These are phyloP conservation scores for Martensiomyces pterosporus DNA, from an alignment of 192 early-diverging fungal genomes.

Conservation along the genomic window DNA sequence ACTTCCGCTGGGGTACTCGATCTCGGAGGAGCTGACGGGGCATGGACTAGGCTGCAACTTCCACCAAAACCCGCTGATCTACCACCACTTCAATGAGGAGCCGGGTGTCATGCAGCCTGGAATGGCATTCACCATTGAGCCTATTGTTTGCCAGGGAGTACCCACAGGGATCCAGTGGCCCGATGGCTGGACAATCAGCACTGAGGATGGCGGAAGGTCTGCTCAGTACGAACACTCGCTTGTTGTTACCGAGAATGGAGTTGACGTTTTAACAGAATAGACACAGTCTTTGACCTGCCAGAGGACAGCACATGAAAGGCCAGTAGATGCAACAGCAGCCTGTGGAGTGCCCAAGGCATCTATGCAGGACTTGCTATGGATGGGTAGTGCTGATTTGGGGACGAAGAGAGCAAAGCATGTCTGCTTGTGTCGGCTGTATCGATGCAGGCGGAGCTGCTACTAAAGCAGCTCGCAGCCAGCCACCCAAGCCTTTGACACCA, in stretches of 20 bases:
- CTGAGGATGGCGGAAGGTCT: constrained; percentile 73
- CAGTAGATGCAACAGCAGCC: no score
- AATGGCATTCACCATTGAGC: constrained; percentile 90
- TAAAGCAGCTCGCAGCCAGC: no score
- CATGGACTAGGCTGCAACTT: constrained; percentile 85
- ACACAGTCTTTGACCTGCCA: no score
- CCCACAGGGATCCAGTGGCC: constrained; percentile 69
- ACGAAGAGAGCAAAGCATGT: no score
- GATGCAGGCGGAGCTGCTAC: no score
- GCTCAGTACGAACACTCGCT: constrained; percentile 89
- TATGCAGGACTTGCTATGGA: no score
- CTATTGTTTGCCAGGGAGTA: constrained; percentile 78
- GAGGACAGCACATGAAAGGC: no score
- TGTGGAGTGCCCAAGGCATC: no score
- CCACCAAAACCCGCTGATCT: constrained; percentile 77
- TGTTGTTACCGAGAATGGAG: constrained; percentile 59
- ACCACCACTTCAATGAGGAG: constrained; percentile 72
- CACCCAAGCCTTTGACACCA: no score
- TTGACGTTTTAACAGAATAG: constrained; percentile 71
- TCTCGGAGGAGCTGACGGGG: constrained; percentile 73
- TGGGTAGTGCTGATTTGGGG: no score
- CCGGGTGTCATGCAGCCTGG: constrained; percentile 67
- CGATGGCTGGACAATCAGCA: constrained; percentile 82
- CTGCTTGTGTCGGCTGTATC: no score
- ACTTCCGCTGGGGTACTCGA: constrained; percentile 51